Base-by-base conservation (phyloP, 768 basidiomycete species). In the Favolaschia claudopus region DNA sequence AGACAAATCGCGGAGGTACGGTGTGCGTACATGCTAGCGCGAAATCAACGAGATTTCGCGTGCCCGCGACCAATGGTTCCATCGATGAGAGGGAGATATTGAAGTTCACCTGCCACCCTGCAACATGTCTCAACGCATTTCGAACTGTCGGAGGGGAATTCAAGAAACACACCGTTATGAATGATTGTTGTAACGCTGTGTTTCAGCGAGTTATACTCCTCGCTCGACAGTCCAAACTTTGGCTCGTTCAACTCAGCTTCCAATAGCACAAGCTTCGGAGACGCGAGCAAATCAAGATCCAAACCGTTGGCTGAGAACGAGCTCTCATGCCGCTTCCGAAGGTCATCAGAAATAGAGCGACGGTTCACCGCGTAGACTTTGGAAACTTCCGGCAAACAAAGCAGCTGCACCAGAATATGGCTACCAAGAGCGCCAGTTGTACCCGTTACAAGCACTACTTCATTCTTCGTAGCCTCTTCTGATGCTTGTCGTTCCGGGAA, bases 71-170 rank as follows among this genome's bases (percentile, higher is more conserved):
- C 20, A 66, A 48, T 1, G 74, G 71, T 44, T 75, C 72, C 62
- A 78, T 71, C 2, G 70, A 68, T 5, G 68, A 34, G 12, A 79
- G 57, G 1, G 72, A 44, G 2, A 72, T 36, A 44, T 73, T 75
- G 57, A 77, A 77, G 62, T 78, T 69, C 2, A 77, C 72, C 6
- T 63, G 63, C 76, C 76, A 79, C 10, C 75, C 78, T 76, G 39
- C 17, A 27, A 17, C 34, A 10, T 36, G 34, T 36, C n/a, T 36
- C 12, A 13, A 38, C 12, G 1, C 15, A 19, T 17, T 44, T 22
- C 49, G 25, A 5, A 22, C 19, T 17, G 43, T 3, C 19, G 55
- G 25, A 55, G 25, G 10, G 47, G 47, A 45, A 46, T 6, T 24
- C 31, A 12, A 29, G 15, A 29, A 20, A 48, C 59, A 31, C 29